Conservation (phyloP, 2,329 filamentous ascomycete species). For the Grosmannia serpens region DNA sequence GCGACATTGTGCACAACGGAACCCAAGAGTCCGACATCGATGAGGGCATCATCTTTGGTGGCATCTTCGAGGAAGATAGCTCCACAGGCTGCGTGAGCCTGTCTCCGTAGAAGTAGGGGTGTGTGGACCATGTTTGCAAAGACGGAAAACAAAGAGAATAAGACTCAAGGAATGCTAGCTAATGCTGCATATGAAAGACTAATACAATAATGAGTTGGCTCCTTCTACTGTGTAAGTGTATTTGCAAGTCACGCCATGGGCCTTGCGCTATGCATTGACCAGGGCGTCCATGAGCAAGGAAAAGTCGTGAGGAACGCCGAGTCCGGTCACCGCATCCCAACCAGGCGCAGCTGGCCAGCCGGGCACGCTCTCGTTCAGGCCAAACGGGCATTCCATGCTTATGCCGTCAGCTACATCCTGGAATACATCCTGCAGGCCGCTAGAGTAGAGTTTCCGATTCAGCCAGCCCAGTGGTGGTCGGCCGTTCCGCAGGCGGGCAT, state of each 20-base stretch:
- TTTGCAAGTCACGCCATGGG: neutral
- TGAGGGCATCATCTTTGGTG: slow-evolving; percentile 40
- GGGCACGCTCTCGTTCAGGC: slow-evolving; percentile 17
- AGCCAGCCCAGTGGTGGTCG: slow-evolving; percentile 41
- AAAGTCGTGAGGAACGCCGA: slow-evolving; percentile 21
- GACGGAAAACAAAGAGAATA: neutral
- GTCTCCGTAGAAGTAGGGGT: slow-evolving; percentile 11
- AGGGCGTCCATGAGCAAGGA: slow-evolving; percentile 22
- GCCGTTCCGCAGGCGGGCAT: slow-evolving; percentile 34
- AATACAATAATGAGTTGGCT: neutral
- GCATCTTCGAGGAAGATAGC: slow-evolving; percentile 42
- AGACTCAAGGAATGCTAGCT: neutral
- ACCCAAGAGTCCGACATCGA: slow-evolving; percentile 35
- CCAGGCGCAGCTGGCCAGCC: slow-evolving; percentile 34
- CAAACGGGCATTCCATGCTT: slow-evolving; percentile 27
- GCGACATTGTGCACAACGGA: slow-evolving; percentile 34
- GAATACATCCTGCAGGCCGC: slow-evolving; percentile 16
- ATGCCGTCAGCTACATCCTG: slow-evolving; percentile 29
- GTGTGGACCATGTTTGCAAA: neutral
- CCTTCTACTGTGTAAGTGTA: neutral
- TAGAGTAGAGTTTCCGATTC: slow-evolving; percentile 37
- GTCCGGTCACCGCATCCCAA: slow-evolving; percentile 38
- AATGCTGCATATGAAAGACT: neutral
- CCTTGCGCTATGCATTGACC: neutral
- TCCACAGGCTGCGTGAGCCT: slow-evolving; percentile 25